phyloP scores from a whole-genome alignment of 768 basidiomycete species.

The Stropharia rugosoannulata region DNA sequence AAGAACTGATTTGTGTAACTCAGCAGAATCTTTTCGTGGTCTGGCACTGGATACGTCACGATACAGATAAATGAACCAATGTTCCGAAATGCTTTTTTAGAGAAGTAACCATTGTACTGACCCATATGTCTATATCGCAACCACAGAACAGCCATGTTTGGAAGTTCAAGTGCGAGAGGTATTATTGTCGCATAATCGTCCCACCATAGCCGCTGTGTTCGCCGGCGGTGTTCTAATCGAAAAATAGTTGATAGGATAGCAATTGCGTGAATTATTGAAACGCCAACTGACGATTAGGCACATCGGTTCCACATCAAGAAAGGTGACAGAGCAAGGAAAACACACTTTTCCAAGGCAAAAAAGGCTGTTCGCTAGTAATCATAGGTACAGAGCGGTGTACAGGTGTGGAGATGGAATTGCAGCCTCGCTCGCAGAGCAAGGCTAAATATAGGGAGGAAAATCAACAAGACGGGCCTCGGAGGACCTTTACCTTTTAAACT shows the following conservation, averaged over 20 bases:
- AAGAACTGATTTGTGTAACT: neutral
- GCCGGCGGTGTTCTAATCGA: neutral
- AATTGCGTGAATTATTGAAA: neutral
- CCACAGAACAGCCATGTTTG: neutral
- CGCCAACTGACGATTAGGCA: neutral
- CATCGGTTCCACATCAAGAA: neutral
- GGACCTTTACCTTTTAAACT: too few relatives aligned
- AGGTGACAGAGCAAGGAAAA: neutral
- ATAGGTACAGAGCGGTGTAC: neutral
- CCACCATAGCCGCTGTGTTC: neutral
- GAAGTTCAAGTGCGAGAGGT: neutral
- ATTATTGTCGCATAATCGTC: neutral
- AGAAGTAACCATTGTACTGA: neutral
- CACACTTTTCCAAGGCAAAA: neutral
- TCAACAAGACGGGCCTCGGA: too few relatives aligned
- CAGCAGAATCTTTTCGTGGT: neutral
- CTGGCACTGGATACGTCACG: neutral
- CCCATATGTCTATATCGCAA: neutral
- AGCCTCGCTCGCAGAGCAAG: too few relatives aligned
- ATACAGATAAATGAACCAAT: neutral
- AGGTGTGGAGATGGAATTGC: too few relatives aligned
- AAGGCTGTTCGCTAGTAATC: neutral
- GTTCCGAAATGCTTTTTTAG: neutral
- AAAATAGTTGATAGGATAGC: neutral
- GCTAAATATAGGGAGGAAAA: too few relatives aligned